Evolutionary conservation across 192 early-diverging fungal species (phyloP), one percentile per base, ranked within the genome.

Genomic region (Paraglomus brasilianum): DNA sequence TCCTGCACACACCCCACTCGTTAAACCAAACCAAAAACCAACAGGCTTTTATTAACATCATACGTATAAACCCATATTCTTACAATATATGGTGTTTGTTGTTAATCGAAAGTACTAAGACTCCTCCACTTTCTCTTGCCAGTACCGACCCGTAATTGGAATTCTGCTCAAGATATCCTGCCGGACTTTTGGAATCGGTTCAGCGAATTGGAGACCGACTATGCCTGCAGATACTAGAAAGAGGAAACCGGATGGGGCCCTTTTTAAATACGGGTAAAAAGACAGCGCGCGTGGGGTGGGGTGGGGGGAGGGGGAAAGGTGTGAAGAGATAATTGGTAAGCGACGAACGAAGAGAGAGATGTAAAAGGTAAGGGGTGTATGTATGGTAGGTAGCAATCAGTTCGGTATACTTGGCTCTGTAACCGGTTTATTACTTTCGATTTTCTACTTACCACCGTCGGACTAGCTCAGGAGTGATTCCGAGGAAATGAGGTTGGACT

Each of bases 141-240:
- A 59, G 19, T 59, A 59, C 8, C 15, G 38, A 41, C 57, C 57
- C 38, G 42, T 9, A 38, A 59, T n/a, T 10, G 57, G 57, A 59
- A 59, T 8, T 17, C 38, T 59, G 30, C 30, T 15, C 42, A 59
- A 59, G 19, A 59, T 42, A n/a, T 59, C 57, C 19, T 15, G 2
- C 8, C 57, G 57, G 19, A 59, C 14, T 59, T 13, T 59, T 10
- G 57, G 57, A 15, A 59, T 22, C 1, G 57, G 14, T 59, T 59
- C 57, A 41, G 38, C 19, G 36, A 59, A 59, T 4, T 41, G 57
- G 38, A 59, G 13, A 38, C 24, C 57, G 17, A 40, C 36, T 11
- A 42, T 5, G 14, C 57, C 57, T 41, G 42, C n/a, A 13, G 57
- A 8, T 38, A n/a, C 15, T 17, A 9, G 1, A 39, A 59, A 59